Evolutionary conservation across 2,329 filamentous ascomycete genomes (phyloP).

Genomic region (Trichoderma cornu-damae): DNA sequence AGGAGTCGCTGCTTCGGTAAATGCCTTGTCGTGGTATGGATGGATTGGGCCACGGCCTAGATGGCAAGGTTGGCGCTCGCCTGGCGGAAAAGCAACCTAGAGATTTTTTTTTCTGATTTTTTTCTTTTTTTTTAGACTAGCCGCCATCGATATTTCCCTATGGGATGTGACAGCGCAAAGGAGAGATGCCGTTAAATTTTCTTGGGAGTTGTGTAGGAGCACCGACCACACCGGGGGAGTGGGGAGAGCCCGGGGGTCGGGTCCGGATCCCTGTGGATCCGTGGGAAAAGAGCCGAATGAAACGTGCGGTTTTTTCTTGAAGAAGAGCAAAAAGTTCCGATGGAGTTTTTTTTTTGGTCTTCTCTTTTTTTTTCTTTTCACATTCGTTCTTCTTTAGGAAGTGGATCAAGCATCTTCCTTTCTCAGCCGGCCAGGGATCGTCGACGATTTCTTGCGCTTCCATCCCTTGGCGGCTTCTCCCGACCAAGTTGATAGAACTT

Average conservation of each 20-base stretch:
- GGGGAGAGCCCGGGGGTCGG: not conserved
- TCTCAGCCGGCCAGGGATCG: conserved; percentile 14
- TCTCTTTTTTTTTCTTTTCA: too few relatives aligned
- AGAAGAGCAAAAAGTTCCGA: not conserved
- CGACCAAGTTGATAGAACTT: not conserved
- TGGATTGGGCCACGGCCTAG: not conserved
- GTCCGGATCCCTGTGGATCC: not conserved
- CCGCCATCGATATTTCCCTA: not conserved
- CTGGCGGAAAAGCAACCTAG: not conserved
- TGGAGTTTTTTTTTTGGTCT: too few relatives aligned
- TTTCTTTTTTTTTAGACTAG: not conserved
- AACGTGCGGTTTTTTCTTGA: too few relatives aligned
- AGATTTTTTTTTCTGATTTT: too few relatives aligned
- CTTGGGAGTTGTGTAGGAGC: not conserved
- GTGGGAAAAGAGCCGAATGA: not conserved
- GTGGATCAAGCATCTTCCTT: not conserved
- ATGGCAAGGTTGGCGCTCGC: not conserved
- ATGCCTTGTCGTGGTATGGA: conserved; percentile 11
- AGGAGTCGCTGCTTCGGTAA: too few relatives aligned
- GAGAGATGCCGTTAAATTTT: not conserved
- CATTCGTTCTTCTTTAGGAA: too few relatives aligned
- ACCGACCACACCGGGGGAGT: not conserved
- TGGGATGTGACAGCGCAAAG: not conserved
- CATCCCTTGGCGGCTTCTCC: not conserved
- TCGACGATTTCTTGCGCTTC: not conserved